Evolutionary conservation across 2,329 filamentous ascomycete genomes (phyloP).

Genomic region (Colletotrichum destructivum): DNA sequence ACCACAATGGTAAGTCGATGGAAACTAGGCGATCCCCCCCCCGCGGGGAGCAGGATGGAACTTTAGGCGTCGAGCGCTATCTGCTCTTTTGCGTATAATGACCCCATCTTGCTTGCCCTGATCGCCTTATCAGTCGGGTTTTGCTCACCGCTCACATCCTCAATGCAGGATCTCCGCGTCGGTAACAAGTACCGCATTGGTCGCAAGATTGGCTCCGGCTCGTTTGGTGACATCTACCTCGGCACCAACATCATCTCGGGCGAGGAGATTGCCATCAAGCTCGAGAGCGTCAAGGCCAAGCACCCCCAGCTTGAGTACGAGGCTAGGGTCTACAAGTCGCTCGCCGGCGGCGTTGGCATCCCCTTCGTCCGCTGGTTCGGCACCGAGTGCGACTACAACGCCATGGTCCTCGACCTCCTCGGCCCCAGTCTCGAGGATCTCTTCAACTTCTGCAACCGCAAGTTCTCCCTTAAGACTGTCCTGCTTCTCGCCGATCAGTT

Average conservation of each 20-base stretch:
- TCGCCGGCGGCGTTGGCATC: conserved; percentile 97
- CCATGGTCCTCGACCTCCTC: conserved; percentile 98
- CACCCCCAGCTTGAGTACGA: conserved; percentile 99
- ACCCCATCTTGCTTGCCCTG: too few relatives aligned
- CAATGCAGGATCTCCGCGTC: conserved; percentile 90
- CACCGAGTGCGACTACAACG: conserved; percentile 99
- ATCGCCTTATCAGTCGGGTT: background rate
- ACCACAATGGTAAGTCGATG: conserved; percentile 65
- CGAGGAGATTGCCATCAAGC: conserved; percentile 99
- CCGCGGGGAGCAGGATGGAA: background rate
- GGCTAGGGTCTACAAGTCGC: conserved; percentile 90
- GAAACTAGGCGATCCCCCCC: background rate
- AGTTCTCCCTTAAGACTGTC: conserved; percentile 99
- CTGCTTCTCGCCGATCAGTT: conserved; percentile 96
- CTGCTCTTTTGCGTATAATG: too few relatives aligned
- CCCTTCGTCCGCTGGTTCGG: conserved; percentile 99
- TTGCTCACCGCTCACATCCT: conserved; percentile 43
- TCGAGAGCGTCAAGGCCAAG: conserved; percentile 99
- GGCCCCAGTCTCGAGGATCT: conserved; percentile 96
- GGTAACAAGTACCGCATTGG: conserved; percentile 99
- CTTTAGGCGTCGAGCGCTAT: background rate
- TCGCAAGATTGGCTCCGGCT: conserved; percentile 98
- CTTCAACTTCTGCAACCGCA: conserved; percentile 99
- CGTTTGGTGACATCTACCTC: conserved; percentile 98
- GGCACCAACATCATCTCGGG: conserved; percentile 99